Evolutionary conservation across 495 filamentous ascomycete genomes (phyloP).

Genomic region (Lophium mytilinum): DNA sequence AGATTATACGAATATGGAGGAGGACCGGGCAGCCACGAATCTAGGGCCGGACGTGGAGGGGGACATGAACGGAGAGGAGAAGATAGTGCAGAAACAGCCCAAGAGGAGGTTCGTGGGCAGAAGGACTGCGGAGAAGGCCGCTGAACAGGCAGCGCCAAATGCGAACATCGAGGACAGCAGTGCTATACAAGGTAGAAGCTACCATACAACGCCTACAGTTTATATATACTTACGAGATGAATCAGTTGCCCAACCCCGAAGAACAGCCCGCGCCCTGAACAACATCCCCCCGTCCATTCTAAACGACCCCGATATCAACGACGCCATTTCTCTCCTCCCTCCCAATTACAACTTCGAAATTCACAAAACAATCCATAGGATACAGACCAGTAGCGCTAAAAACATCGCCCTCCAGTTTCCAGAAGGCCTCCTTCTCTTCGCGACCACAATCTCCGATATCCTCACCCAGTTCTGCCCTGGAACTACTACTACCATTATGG

Average conservation of each 20-base stretch:
- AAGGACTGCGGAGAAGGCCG: constrained; percentile 26
- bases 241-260: constrained; percentile 47
- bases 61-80: constrained; percentile 26
- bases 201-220: neutral
- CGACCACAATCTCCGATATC: constrained; percentile 96
- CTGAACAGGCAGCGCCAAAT: constrained; percentile 19
- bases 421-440: constrained; percentile 90
- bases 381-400: constrained; percentile 67
- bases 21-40: constrained; percentile 30
- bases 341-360: constrained; percentile 97
- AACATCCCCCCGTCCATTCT: constrained; percentile 83
- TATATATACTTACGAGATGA: constrained; percentile 1
- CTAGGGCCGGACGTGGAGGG: constrained; percentile 25
- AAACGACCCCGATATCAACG: constrained; percentile 78
- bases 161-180: constrained; percentile 34
- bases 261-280: constrained; percentile 69
- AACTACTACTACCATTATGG: constrained; percentile 92
- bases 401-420: constrained; percentile 91
- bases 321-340: constrained; percentile 78
- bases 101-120: constrained; percentile 35
- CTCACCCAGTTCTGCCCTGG: constrained; percentile 88
- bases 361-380: constrained; percentile 92
- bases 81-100: constrained; percentile 26
- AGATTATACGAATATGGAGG: constrained; percentile 25
- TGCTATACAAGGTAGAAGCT: constrained; percentile 34